Conservation (phyloP, 2,329 filamentous ascomycete species). For the Pseudodiploospora longispora region DNA sequence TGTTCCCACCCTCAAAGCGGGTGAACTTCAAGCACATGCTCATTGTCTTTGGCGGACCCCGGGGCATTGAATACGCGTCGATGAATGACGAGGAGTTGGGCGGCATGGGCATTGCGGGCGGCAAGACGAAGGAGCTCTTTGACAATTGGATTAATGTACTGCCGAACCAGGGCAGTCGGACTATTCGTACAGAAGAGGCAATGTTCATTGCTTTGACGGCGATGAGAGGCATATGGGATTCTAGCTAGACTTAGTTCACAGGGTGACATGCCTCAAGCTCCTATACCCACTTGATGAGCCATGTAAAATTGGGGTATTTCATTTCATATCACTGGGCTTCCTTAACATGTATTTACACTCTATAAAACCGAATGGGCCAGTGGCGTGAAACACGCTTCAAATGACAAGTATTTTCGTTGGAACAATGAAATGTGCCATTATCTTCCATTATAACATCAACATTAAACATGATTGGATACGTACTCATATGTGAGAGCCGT, state of each 20-base stretch:
- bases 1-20: constrained; percentile 35
- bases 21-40: constrained; percentile 60
- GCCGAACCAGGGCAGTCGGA: constrained; percentile 72
- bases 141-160: constrained; percentile 79
- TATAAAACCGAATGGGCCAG: background rate
- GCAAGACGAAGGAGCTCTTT: constrained; percentile 62
- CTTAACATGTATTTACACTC: background rate
- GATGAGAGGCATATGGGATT: constrained; percentile 51
- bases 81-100: constrained; percentile 48
- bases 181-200: constrained; percentile 78
- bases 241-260: background rate
- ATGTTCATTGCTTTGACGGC: constrained; percentile 68
- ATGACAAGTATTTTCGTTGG: no score
- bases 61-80: constrained; percentile 69
- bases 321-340: background rate
- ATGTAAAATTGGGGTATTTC: background rate
- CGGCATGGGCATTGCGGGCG: constrained; percentile 54
- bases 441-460: no score
- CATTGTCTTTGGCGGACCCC: constrained; percentile 72
- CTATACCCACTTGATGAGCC: no score
- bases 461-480: background rate
- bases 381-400: no score
- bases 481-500: constrained; percentile 5
- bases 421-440: no score
- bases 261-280: no score